Evolutionary conservation across 2,329 filamentous ascomycete species (phyloP).

Genomic region (Aspergillus fumigatus): DNA sequence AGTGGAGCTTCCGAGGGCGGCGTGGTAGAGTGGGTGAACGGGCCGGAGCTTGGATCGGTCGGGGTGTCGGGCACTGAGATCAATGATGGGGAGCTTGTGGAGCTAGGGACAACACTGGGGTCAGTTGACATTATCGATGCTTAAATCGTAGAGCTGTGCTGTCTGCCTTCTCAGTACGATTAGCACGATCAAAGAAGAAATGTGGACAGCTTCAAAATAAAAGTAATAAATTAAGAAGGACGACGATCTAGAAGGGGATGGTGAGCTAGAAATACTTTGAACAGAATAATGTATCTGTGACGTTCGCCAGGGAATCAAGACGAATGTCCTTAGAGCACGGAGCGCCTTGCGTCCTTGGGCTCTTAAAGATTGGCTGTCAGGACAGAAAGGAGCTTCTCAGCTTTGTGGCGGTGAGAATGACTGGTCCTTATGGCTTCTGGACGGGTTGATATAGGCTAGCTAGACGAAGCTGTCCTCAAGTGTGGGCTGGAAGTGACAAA

Average conservation of each 20-base stretch:
- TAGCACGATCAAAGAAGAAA: background rate
- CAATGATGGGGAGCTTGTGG: constrained; percentile 4
- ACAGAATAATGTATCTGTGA: background rate
- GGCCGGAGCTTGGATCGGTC: constrained; percentile 18
- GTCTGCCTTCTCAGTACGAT: background rate
- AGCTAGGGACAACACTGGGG: constrained; percentile 1
- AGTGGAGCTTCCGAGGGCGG: constrained; percentile 21
- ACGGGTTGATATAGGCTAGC: background rate
- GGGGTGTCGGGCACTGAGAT: constrained; percentile 13
- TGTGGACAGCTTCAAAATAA: background rate
- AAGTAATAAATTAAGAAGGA: background rate
- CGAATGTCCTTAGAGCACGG: background rate
- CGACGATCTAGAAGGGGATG: background rate
- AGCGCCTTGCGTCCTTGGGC: background rate
- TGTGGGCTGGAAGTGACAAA: background rate
- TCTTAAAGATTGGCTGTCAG: background rate
- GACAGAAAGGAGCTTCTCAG: background rate
- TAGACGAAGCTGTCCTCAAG: background rate
- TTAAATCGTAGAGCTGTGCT: background rate
- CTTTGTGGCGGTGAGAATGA: background rate
- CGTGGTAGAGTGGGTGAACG: constrained; percentile 16
- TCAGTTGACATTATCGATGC: constrained; percentile 9
- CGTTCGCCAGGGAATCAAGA: background rate
- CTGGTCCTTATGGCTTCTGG: background rate
- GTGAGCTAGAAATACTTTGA: background rate